Evolutionary conservation across 2,329 filamentous ascomycete genomes (phyloP), one percentile per base, ranked within the genome.

Genomic region (Colletotrichum liaoningense): DNA sequence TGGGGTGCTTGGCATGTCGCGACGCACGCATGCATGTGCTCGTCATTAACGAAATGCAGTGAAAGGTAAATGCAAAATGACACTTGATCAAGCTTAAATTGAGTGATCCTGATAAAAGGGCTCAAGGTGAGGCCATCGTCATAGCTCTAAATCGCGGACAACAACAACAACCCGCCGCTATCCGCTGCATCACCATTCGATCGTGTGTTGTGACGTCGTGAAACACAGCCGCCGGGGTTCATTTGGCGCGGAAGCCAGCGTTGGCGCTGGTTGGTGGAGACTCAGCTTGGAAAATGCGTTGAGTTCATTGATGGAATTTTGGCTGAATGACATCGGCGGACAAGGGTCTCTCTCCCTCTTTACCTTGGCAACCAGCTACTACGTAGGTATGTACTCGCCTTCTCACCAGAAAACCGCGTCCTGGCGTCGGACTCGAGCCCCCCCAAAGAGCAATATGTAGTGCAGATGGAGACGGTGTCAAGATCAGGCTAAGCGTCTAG

Each of bases 261-360:
- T 33, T 28, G 30, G 54, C 24, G 24, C 8, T 30, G 49, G 5
- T 49, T 38, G 24, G 64, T 69, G 69, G 69, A 24, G 57, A 54
- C 35, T 28, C 9, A 24, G 22, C 35, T 28, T 42, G 19, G 19
- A 19, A 72, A 72, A 72, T 63, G 54, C 58, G 58, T 72, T 72
- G 65, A 69, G 69, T 54, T 72, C 52, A 69, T 69, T 72, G 69
- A 69, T 59, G 69, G 64, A 69, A 72, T 22, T 68, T 62, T 8
- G n/a, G 38, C 42, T 59, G 65, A 33, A 69, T 72, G 57, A 69
- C 38, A 69, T 54, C 46, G 69, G 55, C 30, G 26, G 33, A 19
- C 26, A 14, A 28, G 57, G 38, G 42, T 26, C 64, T 33, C 46
- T 59, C 54, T 62, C 62, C 24, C 26, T 22, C 55, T 54, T 19